Base-by-base conservation (phyloP, 345 rosid genomes). In the Atalantia buxifolia region DNA sequence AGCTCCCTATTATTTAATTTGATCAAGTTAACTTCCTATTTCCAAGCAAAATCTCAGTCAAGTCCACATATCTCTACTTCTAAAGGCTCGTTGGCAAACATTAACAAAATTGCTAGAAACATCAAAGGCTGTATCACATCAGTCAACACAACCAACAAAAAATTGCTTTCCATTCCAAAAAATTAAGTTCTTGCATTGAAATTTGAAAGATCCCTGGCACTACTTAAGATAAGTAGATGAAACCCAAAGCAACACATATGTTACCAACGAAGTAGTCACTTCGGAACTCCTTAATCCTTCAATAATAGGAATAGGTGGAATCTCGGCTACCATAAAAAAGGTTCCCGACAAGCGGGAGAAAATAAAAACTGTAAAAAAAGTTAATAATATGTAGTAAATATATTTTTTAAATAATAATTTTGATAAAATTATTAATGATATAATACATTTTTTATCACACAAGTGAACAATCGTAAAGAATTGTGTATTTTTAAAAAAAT, bases 291-390 rank as follows among this genome's bases (percentile, higher is more conserved):
- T 89, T 16, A 80, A 77, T 71, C 97, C 99, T 87, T 86, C 90
- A 72, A 91, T 85, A 77, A 96, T 76, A 21, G 99, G 93, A 76
- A 94, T 78, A 21, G 99, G 96, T 7, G 98, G 99, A 77, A 94
- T 80, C 79, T 88, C 88, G 74, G 94, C 83, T 53, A 94, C 95
- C 99, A 94, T 92, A 87, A 96, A 92, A 94, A 92, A 91, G 45
- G 99, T 96, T 72, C 89, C 99, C 61, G 90, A 53, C 78, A 94
- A 83, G 97, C 97, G 90, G 38, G 98, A 91, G 80, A 91, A 81
- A 77, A 85, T 81, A 85, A 94, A 94, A 93, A 78, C 0, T 0
- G 10, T 36, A 8, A 38, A 8, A 38, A 38, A 38, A 38, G 0
- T 7, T 38, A 7, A 8, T 38, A 7, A 0, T 38, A 38, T 8